Conservation (phyloP, 441 rosid genomes). For the Syzygium syzygioides region DNA sequence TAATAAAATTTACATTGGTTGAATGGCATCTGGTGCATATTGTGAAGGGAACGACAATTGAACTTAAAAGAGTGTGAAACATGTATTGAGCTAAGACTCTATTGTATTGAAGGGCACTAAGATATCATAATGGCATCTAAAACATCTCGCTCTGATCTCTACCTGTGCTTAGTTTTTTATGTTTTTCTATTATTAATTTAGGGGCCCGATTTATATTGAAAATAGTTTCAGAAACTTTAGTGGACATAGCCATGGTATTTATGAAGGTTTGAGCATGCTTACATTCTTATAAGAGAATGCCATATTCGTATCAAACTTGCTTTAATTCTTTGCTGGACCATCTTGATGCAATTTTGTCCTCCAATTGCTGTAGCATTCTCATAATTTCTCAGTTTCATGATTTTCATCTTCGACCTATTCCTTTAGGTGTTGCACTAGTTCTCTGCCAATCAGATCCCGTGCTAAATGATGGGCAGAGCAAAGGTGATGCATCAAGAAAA, state of each 20-base stretch:
- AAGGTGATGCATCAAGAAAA: conserved; percentile 70
- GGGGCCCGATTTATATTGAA: not conserved
- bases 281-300: not conserved
- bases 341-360: not conserved
- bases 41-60: not conserved
- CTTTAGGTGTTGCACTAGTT: conserved; percentile 83
- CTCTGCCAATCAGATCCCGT: conserved; percentile 94
- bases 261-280: not conserved
- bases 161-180: not conserved
- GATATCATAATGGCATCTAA: not conserved
- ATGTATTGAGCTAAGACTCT: not conserved
- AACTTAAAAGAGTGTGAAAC: not conserved
- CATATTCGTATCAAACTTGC: not conserved
- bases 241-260: not conserved
- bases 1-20: not conserved
- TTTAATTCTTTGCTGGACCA: not conserved
- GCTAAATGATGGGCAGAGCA: conserved; percentile 82
- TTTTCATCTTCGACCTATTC: not conserved
- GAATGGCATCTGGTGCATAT: not conserved
- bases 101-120: not conserved
- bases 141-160: not conserved
- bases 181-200: not conserved
- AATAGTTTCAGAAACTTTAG: not conserved
- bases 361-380: not conserved
- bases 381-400: not conserved